Percentiles rank a stretch among this genome's conserved stretches.
Evolutionary conservation across 331 rosid genomes (phyloP).

Genomic region (Telfairia occidentalis): DNA sequence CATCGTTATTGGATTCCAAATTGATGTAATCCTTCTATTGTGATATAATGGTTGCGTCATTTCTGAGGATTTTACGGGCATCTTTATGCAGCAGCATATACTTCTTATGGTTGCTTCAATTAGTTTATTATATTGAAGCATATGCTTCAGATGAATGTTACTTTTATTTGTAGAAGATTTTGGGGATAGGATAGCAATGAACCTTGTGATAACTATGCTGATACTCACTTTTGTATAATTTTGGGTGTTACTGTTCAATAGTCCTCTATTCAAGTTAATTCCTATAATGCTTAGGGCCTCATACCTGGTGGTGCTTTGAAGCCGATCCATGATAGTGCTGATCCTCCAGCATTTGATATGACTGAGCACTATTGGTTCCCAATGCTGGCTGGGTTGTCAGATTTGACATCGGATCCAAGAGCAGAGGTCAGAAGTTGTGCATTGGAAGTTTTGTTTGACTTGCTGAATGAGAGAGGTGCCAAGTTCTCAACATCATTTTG

Average conservation of each 20-base stretch:
- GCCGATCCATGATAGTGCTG: constrained; percentile 56
- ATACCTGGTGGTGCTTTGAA: constrained; percentile 90
- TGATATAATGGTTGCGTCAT: neutral
- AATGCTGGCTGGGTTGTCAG: constrained; percentile 97
- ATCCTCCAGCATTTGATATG: constrained; percentile 50
- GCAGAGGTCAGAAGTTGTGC: constrained; percentile 96
- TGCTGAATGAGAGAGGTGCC: constrained; percentile 92
- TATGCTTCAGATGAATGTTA: neutral
- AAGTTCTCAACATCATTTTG: constrained; percentile 87
- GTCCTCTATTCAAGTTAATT: neutral
- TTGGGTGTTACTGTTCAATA: neutral
- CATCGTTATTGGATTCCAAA: neutral
- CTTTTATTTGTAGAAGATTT: neutral
- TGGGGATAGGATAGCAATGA: neutral
- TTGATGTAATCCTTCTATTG: neutral
- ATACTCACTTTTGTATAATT: neutral
- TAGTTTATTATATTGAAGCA: neutral
- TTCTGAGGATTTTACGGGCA: neutral
- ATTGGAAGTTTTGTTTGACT: constrained; percentile 93
- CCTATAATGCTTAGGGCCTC: constrained; percentile 52
- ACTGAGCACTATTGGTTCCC: constrained; percentile 99
- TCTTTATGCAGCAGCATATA: constrained; percentile 2
- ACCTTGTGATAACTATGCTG: neutral
- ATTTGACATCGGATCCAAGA: constrained; percentile 84
- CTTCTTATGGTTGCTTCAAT: neutral